Percentiles rank a stretch among this genome's conserved stretches.
Evolutionary conservation across 305 asterid species (phyloP).

Genomic region (Solanum hybrid): DNA sequence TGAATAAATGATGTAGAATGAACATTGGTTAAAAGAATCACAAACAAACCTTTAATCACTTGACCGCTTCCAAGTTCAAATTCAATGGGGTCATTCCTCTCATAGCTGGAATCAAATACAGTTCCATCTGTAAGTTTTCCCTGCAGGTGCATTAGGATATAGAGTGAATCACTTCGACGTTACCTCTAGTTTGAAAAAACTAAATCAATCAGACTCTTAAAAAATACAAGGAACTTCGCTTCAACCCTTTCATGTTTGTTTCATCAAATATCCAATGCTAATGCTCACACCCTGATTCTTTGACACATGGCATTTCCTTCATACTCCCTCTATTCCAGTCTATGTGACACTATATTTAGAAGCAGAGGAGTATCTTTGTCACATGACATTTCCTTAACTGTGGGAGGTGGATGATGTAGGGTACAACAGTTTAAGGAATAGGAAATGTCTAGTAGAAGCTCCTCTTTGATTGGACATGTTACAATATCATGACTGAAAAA

Average conservation of each 20-base stretch:
- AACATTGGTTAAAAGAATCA: not conserved
- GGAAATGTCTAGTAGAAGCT: not conserved
- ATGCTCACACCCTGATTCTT: not conserved
- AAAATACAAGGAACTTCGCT: not conserved
- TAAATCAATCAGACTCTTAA: not conserved
- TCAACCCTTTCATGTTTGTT: not conserved
- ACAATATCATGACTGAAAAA: not conserved
- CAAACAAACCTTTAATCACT: conserved; percentile 73
- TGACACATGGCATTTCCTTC: not conserved
- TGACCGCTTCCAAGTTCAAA: conserved; percentile 90
- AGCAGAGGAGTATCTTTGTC: not conserved
- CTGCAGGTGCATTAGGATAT: conserved; percentile 28
- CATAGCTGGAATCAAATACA: conserved; percentile 90
- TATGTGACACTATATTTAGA: not conserved
- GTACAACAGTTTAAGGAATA: not conserved
- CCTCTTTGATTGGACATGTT: not conserved
- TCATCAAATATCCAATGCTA: not conserved
- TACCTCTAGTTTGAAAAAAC: not conserved
- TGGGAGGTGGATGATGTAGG: not conserved
- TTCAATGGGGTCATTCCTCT: conserved; percentile 89
- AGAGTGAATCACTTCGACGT: not conserved
- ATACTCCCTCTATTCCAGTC: not conserved
- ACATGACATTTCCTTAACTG: not conserved
- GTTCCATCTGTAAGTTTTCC: conserved; percentile 97
- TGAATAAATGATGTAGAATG: not conserved